These are phyloP conservation scores for Drechslerella dactyloides DNA, from an alignment of 2,329 filamentous ascomycete genomes.

Conservation along the genomic window DNA sequence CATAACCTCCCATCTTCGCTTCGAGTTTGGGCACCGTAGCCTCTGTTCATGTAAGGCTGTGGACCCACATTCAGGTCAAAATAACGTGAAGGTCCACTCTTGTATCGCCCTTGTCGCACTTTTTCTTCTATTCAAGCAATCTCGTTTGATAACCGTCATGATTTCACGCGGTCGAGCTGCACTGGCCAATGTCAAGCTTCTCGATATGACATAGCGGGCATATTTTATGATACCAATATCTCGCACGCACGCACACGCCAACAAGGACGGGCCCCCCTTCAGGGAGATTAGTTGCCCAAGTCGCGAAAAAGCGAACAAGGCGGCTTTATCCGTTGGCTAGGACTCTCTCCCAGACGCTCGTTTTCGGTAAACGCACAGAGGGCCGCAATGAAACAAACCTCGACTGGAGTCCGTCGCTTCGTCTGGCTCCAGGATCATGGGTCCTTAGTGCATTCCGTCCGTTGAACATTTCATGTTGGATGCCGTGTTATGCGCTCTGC, in stretches of 20 bases:
- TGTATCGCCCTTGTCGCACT: constrained; percentile 41
- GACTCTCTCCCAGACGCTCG: constrained; percentile 29
- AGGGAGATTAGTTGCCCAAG: not conserved
- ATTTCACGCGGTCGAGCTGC: constrained; percentile 4
- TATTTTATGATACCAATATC: too few relatives aligned
- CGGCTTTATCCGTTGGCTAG: constrained; percentile 47
- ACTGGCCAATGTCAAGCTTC: not conserved
- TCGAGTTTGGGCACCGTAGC: constrained; percentile 30
- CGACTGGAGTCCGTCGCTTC: not conserved
- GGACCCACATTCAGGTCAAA: constrained; percentile 28
- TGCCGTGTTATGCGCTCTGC: constrained; percentile 8
- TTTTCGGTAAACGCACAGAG: constrained; percentile 50
- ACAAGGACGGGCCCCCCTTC: not conserved
- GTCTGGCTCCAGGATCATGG: constrained; percentile 1
- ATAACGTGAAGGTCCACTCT: constrained; percentile 36
- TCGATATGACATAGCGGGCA: constrained; percentile 28
- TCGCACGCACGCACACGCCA: not conserved
- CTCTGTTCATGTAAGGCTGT: constrained; percentile 45
- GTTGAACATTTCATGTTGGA: constrained; percentile 3
- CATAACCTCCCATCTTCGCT: constrained; percentile 22
- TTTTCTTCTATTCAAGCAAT: constrained; percentile 24
- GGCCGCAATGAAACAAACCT: constrained; percentile 27
- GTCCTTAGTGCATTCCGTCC: constrained; percentile 1
- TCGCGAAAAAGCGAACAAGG: constrained; percentile 40
- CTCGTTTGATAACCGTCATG: constrained; percentile 39